A percentile compares a stretch with the other conserved stretches of the same genome.
phyloP scores from a whole-genome alignment of 2,329 filamentous ascomycete genomes.

The Fusarium paranaense region DNA sequence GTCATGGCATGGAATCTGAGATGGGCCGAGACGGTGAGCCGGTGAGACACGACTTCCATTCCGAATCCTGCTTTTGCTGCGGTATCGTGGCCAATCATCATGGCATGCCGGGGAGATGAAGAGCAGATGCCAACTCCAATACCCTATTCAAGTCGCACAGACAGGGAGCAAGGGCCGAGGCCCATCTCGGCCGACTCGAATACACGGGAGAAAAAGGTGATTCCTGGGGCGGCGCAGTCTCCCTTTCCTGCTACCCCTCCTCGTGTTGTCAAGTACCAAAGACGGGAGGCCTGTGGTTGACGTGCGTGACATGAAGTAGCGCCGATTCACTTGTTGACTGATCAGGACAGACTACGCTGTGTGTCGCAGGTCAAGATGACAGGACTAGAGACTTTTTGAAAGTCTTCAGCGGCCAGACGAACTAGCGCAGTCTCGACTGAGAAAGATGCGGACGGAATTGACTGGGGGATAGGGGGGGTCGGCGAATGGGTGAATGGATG shows the following conservation, averaged over 20 bases:
- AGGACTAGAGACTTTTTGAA: constrained; percentile 11
- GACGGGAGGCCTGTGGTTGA: constrained; percentile 30
- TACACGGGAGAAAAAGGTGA: constrained; percentile 16
- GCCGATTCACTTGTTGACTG: constrained; percentile 26
- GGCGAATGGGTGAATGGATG: constrained; percentile 10
- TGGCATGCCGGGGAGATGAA: constrained; percentile 13
- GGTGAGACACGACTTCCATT: constrained; percentile 28
- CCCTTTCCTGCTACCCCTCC: constrained; percentile 20
- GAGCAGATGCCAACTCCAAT: constrained; percentile 16
- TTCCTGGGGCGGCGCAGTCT: constrained; percentile 13
- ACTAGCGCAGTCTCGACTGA: constrained; percentile 25
- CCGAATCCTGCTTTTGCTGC: constrained; percentile 14
- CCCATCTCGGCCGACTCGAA: constrained; percentile 30
- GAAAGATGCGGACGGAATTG: constrained; percentile 37
- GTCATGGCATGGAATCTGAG: constrained; percentile 30
- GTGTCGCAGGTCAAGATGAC: constrained; percentile 4
- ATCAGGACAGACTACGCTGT: constrained; percentile 1
- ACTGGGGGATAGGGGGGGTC: constrained; percentile 1
- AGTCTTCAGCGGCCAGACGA: constrained; percentile 4
- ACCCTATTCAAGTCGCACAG: constrained; percentile 13
- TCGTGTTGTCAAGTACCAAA: constrained; percentile 10
- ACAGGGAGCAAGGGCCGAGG: constrained; percentile 32
- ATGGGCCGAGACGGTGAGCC: constrained; percentile 36
- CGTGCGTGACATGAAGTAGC: constrained; percentile 6
- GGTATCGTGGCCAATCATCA: constrained; percentile 28